Base-by-base conservation (phyloP, 352 stramenopile genomes). In the Phytophthora pini region DNA sequence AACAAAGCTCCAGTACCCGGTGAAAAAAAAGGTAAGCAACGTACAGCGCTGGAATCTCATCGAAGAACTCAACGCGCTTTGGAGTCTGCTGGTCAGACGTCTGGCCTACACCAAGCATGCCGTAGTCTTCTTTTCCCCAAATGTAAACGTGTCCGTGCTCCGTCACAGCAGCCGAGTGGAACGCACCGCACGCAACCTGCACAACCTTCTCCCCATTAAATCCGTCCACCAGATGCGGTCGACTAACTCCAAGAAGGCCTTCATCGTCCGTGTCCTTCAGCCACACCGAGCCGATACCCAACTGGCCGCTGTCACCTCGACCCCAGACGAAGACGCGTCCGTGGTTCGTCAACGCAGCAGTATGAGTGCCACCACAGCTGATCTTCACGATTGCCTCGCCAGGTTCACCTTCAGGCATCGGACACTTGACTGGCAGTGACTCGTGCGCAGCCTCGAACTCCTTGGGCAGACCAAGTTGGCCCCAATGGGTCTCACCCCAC, bases 81-180 rank as follows among this genome's bases (percentile, higher is more conserved):
- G 87, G 87, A 6, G 41, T 78, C 62, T 93, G 76, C 49, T 89
- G 65, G 60, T 95, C 87, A 2, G 80, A 80, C 8, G 82, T 88
- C 60, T 94, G 86, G 7, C 89, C 88, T 22, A 90, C 65, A 17
- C 87, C 87, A 15, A 96, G 82, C 88, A 95, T 94, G 38, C 89
- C 88, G 54, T 93, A 93, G 69, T 96, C 88, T 51, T 95, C 87
- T 72, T 95, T 94, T 48, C 83, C 83, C 87, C 87, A 95, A 43
- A 92, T 89, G 77, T 84, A 95, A 7, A 95, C 78, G 13, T 61
- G 60, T 24, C 84, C 87, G 5, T 79, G 73, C 8, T 88, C 81
- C 2, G 83, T 93, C 47, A 95, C 79, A 45, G 84, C 87, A 17
- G 87, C 87, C 29, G 87, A 88, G 71, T 95, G 87, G 68, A 95